phyloP scores from a whole-genome alignment of 495 filamentous ascomycete genomes.

The Filosporella fistucella region DNA sequence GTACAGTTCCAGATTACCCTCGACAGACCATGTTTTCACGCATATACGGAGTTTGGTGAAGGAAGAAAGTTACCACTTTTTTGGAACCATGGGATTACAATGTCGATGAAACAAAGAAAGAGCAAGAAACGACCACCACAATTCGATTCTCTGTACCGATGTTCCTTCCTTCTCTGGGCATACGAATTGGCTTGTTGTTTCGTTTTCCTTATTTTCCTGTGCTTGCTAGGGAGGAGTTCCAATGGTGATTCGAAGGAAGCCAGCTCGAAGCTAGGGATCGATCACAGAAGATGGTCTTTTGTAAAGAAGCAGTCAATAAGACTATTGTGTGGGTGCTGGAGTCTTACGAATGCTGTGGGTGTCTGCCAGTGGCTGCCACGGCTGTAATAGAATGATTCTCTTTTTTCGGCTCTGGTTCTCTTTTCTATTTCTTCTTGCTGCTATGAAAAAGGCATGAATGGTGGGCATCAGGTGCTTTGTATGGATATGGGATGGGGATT shows the following conservation, averaged over 20 bases:
- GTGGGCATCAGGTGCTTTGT: slow-evolving; percentile 8
- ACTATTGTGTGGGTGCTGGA: background rate
- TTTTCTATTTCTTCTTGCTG: no score
- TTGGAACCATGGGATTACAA: slow-evolving; percentile 14
- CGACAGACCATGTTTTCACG: slow-evolving; percentile 22
- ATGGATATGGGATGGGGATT: slow-evolving; percentile 19
- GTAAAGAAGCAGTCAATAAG: slow-evolving; percentile 9
- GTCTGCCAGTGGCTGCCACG: background rate
- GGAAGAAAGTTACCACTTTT: slow-evolving; percentile 11
- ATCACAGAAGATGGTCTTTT: background rate
- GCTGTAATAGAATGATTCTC: slow-evolving; percentile 21
- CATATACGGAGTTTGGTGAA: slow-evolving; percentile 25
- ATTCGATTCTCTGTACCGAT: slow-evolving; percentile 13
- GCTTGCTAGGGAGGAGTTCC: slow-evolving; percentile 11
- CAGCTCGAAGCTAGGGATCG: no score
- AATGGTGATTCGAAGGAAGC: background rate
- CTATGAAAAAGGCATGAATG: background rate
- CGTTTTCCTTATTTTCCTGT: slow-evolving; percentile 3
- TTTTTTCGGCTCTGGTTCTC: slow-evolving; percentile 1
- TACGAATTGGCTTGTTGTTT: slow-evolving; percentile 1
- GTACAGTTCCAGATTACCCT: slow-evolving; percentile 5
- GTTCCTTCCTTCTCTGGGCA: slow-evolving; percentile 8
- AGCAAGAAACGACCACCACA: slow-evolving; percentile 5
- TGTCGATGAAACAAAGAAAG: slow-evolving; percentile 18
- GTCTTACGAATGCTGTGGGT: background rate